These are phyloP conservation scores for Scopulariopsis brevicaulis DNA, from an alignment of 2,329 filamentous ascomycete species.

Conservation along the genomic window DNA sequence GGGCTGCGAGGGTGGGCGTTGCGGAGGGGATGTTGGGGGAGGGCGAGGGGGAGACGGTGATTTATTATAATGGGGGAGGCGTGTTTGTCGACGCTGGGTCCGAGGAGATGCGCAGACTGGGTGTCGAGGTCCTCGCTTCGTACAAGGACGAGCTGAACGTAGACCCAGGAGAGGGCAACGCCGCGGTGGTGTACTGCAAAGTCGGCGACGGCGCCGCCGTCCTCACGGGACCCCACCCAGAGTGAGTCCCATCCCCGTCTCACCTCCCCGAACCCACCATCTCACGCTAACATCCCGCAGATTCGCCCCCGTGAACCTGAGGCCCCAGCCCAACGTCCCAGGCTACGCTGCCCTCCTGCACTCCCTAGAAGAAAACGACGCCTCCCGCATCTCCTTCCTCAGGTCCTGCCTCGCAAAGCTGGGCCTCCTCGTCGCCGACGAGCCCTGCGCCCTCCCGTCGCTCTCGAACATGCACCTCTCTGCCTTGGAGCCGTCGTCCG, in stretches of 20 bases:
- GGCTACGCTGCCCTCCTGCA: constrained; percentile 62
- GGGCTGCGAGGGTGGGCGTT: constrained; percentile 58
- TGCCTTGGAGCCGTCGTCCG: constrained; percentile 49
- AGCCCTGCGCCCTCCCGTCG: constrained; percentile 59
- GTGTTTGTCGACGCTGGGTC: constrained; percentile 70
- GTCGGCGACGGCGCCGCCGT: constrained; percentile 71
- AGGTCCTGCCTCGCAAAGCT: constrained; percentile 71
- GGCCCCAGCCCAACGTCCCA: constrained; percentile 52
- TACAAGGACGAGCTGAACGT: constrained; percentile 68
- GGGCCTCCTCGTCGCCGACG: constrained; percentile 60
- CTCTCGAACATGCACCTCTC: constrained; percentile 78
- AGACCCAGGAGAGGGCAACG: constrained; percentile 59
- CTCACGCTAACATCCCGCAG: constrained; percentile 30
- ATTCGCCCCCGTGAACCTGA: constrained; percentile 72
- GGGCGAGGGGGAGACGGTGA: constrained; percentile 44
- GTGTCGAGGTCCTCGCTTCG: constrained; percentile 71
- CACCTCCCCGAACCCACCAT: not conserved
- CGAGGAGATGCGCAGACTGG: constrained; percentile 39
- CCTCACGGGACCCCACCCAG: constrained; percentile 82
- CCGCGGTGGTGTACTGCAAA: constrained; percentile 74
- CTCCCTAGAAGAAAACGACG: constrained; percentile 56
- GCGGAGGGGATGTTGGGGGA: constrained; percentile 43
- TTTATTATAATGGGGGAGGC: constrained; percentile 92
- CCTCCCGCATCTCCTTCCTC: constrained; percentile 60
- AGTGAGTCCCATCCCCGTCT: constrained; percentile 37